Evolutionary conservation across 805 yeast genomes (phyloP).

Genomic region (Suhomyces sp.): DNA sequence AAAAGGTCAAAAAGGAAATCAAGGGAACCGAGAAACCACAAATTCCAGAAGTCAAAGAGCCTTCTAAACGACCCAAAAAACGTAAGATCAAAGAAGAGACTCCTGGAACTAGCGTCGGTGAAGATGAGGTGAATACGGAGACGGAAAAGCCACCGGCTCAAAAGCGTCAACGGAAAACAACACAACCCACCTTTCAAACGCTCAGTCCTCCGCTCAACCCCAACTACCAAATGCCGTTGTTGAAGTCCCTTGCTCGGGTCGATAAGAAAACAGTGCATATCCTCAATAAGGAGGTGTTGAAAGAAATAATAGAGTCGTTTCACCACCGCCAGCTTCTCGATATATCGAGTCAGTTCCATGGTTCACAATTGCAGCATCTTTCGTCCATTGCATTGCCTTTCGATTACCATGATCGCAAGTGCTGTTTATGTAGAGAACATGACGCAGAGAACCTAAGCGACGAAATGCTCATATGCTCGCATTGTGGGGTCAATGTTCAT

Average conservation of each 20-base stretch:
- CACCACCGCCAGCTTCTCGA: constrained; percentile 27
- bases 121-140: neutral
- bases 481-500: constrained; percentile 73
- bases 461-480: constrained; percentile 52
- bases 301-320: constrained; percentile 15
- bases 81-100: constrained; percentile 2
- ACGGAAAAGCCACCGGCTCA: neutral
- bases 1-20: constrained; percentile 6
- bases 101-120: neutral
- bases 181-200: constrained; percentile 6
- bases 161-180: constrained; percentile 9
- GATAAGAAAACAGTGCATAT: constrained; percentile 20
- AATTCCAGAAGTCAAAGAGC: neutral
- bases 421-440: constrained; percentile 56
- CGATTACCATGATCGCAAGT: constrained; percentile 31
- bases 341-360: constrained; percentile 18
- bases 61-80: constrained; percentile 5
- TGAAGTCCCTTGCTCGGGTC: constrained; percentile 7
- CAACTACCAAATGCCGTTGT: constrained; percentile 17
- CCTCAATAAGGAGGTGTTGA: constrained; percentile 13
- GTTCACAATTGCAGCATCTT: constrained; percentile 14
- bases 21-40: constrained; percentile 5
- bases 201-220: constrained; percentile 21
- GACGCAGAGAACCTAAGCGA: constrained; percentile 22
- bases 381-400: constrained; percentile 17